phyloP scores from a whole-genome alignment of 108 stramenopile genomes.

The Stephanodiscus minutulus region DNA sequence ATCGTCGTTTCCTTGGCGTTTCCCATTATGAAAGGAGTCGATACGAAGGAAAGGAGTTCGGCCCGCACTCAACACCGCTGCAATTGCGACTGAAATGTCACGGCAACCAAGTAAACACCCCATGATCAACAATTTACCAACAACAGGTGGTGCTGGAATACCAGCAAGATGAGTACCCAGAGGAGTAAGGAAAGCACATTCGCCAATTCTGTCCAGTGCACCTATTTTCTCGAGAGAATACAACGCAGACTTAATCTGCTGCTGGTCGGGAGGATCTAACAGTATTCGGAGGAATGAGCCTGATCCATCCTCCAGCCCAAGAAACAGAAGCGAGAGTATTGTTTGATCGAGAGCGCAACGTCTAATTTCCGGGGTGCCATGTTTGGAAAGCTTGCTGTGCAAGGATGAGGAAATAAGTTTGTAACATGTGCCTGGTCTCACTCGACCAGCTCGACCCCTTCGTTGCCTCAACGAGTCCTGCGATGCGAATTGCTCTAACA shows the following conservation, averaged over 20 bases:
- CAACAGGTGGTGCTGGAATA: conserved; percentile 82
- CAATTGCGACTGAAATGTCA: conserved; percentile 74
- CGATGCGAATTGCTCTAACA: conserved; percentile 80
- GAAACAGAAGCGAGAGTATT: conserved; percentile 72
- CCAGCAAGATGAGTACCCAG: conserved; percentile 83
- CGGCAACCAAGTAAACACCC: conserved; percentile 83
- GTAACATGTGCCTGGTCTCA: conserved; percentile 82
- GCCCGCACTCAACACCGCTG: conserved; percentile 77
- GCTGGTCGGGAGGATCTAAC: conserved; percentile 72
- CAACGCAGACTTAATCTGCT: conserved; percentile 64
- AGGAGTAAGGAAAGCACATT: conserved; percentile 54
- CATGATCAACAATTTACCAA: conserved; percentile 79
- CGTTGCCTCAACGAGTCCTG: conserved; percentile 80
- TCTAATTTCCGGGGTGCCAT: conserved; percentile 78
- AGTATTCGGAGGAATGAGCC: conserved; percentile 63
- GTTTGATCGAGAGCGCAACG: conserved; percentile 86
- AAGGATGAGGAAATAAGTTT: conserved; percentile 74
- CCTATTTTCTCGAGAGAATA: conserved; percentile 64
- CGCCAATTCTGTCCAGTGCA: conserved; percentile 45
- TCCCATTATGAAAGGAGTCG: conserved; percentile 26
- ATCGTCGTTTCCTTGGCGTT: conserved; percentile 20
- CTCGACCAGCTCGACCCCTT: conserved; percentile 84
- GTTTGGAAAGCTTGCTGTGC: conserved; percentile 56
- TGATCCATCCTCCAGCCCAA: conserved; percentile 77
- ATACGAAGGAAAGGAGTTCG: conserved; percentile 80